Percentiles rank a stretch among this genome's conserved stretches.
Evolutionary conservation across 78 protist genomes (phyloP).

Genomic region (Paratrimastix pyriformis): DNA sequence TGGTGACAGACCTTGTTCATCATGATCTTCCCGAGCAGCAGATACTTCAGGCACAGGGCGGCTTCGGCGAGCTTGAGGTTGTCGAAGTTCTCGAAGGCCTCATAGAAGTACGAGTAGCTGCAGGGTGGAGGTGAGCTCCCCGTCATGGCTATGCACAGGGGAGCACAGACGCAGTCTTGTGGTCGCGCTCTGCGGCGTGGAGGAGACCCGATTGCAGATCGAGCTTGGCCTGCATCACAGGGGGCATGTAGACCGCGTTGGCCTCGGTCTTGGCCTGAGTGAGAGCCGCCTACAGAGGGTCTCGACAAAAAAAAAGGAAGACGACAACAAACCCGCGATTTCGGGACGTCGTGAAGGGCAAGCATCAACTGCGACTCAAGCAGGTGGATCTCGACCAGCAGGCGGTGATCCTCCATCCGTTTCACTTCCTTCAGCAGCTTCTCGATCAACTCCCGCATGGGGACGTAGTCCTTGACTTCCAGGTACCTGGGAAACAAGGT

Average conservation of each 20-base stretch:
- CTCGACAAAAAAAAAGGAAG: too few species aligned
- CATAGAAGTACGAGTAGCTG: constrained; percentile 13
- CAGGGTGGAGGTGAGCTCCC: too few species aligned
- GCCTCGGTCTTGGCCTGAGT: constrained; percentile 6
- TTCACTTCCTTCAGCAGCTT: constrained; percentile 17
- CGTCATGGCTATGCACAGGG: too few species aligned
- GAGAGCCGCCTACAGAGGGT: constrained; percentile 3
- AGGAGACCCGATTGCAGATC: constrained; percentile 11
- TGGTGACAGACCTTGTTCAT: too few species aligned
- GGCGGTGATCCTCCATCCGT: constrained; percentile 5
- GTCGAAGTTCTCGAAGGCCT: background rate
- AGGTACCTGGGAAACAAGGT: background rate
- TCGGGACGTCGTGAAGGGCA: background rate
- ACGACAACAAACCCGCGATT: background rate
- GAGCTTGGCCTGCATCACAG: background rate
- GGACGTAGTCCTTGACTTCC: background rate
- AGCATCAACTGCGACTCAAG: background rate
- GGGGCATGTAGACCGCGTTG: constrained; percentile 12
- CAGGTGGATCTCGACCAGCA: constrained; percentile 12
- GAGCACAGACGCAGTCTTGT: constrained; percentile 15
- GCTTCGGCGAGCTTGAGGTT: background rate
- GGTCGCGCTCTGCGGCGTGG: background rate
- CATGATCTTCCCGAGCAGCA: background rate
- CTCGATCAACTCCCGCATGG: background rate
- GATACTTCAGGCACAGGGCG: background rate